Base-by-base conservation (phyloP, 768 basidiomycete genomes). In the Boletus huronensis region DNA sequence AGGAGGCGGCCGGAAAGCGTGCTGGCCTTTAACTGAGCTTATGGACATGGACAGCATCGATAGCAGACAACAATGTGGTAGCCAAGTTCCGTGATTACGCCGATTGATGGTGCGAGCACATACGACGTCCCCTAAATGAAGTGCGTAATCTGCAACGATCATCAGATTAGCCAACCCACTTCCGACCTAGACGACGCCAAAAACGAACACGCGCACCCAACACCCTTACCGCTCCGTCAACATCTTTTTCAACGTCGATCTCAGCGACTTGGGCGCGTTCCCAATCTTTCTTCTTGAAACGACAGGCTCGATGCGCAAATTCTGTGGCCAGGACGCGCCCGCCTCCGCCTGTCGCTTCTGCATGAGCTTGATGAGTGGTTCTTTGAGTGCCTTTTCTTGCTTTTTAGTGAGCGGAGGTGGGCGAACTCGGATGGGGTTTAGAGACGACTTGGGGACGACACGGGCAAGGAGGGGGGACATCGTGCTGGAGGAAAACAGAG, bases 251-350 rank as follows among this genome's bases (percentile, higher is more conserved):
- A 81, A 53, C 53, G 72, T 71, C 38, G 67, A 64, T 44, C 75
- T 63, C 6, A 77, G 57, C 2, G 72, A 72, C 29, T 67, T 69
- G 19, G 72, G 72, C 0, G 78, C 73, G 21, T 74, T 72, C 38
- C 70, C 70, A 45, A 79, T 76, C 17, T 65, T 70, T 39, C 65
- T 68, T 61, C 68, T 75, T 34, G 68, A 69, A 44, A 79, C 58
- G 40, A 74, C 55, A 1, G 78, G 75, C 59, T 82, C 80, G 35
- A 82, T 75, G 32, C 81, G 77, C 42, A 82, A 68, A 49, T 82
- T 82, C 26, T 66, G 57, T 2, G 81, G 81, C 69, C 74, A 82
- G n/a, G 59, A 57, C 10, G 64, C 64, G 3, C 76, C 77, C 0
- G 72, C 67, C 28, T 70, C 70, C 23, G 64, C 59, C 60, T 78